Evolutionary conservation across 768 basidiomycete species (phyloP), one percentile per base, ranked within the genome.

Genomic region (Kwoniella dejecticola): DNA sequence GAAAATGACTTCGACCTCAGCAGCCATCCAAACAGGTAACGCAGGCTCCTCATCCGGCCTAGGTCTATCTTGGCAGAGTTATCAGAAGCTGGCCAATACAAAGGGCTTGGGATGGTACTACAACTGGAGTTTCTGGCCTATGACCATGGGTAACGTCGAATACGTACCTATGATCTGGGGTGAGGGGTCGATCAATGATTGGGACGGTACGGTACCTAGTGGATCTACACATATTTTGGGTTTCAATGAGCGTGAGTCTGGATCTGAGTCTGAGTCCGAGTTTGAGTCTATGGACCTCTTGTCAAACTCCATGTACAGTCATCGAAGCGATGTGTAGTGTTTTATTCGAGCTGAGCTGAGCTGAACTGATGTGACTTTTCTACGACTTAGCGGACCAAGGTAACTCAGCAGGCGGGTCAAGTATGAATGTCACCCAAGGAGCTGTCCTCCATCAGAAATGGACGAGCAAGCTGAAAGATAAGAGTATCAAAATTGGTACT

Each of bases 171-270:
- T 46, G 38, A 62, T 72, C 8, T 64, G 63, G 57, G 63, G 63
- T 5, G 30, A 44, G 23, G 57, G 13, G 0, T 29, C 26, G 17
- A 62, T 57, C 11, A 53, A 57, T 36, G 12, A 19, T 23, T 38
- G 38, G 17, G 54, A 44, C 21, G 40, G 45, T 13, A 55, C 47
- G 19, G 52, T 50, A 17, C 64, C 63, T 1, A 29, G 26, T 55
- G 64, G 68, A 0, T 66, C 68, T 3, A 69, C 30, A 5, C 50
- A 73, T 41, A 53, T 76, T 23, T 49, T 74, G 40, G 55, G 63
- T 12, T 74, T 74, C 67, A 76, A 76, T 49, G 75, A 76, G 46
- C 75, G 72, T 64, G 65, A 73, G 68, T 67, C 26, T n/a, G n/a
- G n/a, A n/a, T n/a, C n/a, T n/a, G n/a, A n/a, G n/a, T n/a, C n/a